Percentiles rank a stretch among this genome's conserved stretches.
phyloP scores from a whole-genome alignment of 2,329 filamentous ascomycete species.

The Arthrobotrys pseudoclavata region DNA sequence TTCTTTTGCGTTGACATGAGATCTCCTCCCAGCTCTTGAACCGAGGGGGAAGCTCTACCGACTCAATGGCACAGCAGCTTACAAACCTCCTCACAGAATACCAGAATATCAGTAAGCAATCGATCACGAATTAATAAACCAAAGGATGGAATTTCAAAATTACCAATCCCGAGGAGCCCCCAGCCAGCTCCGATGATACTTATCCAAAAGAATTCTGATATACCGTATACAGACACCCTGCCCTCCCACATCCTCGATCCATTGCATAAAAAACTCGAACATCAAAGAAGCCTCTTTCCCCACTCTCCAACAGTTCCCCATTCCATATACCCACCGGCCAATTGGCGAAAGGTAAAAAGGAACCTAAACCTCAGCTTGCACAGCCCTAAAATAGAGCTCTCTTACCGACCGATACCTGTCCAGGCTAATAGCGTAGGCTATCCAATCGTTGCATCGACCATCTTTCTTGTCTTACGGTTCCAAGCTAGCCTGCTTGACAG shows the following conservation, averaged over 20 bases:
- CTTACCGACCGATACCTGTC: conserved; percentile 48
- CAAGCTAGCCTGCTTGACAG: not conserved
- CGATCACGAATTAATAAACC: not conserved
- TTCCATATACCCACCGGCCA: conserved; percentile 31
- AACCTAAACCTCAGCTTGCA: not conserved
- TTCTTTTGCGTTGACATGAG: conserved; percentile 26
- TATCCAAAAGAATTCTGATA: conserved; percentile 33
- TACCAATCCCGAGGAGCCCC: too few species aligned
- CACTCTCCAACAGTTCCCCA: conserved; percentile 36
- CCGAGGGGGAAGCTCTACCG: conserved; percentile 12
- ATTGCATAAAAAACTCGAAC: conserved; percentile 38
- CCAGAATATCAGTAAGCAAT: not conserved
- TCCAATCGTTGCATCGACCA: conserved; percentile 27
- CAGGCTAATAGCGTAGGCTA: conserved; percentile 50
- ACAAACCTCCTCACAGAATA: too few species aligned
- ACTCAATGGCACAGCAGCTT: conserved; percentile 7
- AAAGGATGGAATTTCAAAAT: not conserved
- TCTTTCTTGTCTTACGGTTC: conserved; percentile 4
- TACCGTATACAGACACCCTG: conserved; percentile 9
- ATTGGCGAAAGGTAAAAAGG: conserved; percentile 44
- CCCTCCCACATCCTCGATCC: conserved; percentile 36
- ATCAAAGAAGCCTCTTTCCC: conserved; percentile 29
- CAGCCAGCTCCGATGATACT: conserved; percentile 3
- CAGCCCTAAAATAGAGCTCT: conserved; percentile 60
- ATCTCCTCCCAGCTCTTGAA: conserved; percentile 16